Conservation (phyloP, 163 green algal species). For the Chlorella variabilis region DNA sequence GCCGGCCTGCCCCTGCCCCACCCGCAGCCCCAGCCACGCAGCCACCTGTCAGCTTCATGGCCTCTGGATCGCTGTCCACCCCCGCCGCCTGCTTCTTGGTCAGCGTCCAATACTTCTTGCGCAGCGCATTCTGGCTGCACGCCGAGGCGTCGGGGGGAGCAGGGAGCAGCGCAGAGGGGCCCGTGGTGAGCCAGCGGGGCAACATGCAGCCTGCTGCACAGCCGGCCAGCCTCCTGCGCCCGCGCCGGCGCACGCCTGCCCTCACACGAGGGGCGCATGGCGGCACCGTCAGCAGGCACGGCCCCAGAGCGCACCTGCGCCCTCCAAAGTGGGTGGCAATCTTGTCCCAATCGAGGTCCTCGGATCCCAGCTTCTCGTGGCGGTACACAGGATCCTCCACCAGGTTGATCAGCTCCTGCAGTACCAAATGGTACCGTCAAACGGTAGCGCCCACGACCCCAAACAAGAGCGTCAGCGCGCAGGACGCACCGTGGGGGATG, state of each 20-base stretch:
- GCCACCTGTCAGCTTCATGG: background rate
- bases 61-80: conserved; percentile 4
- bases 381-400: conserved; percentile 39
- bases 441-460: too few species aligned
- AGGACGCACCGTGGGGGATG: too few species aligned
- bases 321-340: conserved; percentile 44
- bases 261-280: too few species aligned
- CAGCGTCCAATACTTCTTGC: conserved; percentile 58
- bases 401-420: conserved; percentile 46
- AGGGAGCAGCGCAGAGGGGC: background rate
- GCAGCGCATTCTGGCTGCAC: conserved; percentile 46
- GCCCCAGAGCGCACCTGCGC: conserved; percentile 15
- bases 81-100: conserved; percentile 34
- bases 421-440: background rate
- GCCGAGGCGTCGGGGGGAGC: background rate
- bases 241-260: too few species aligned
- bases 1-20: too few species aligned
- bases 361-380: conserved; percentile 27
- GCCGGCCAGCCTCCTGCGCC: too few species aligned
- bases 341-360: conserved; percentile 46
- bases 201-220: too few species aligned
- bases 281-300: too few species aligned
- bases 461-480: background rate
- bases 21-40: background rate
- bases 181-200: too few species aligned